Percentiles rank a stretch among this genome's conserved stretches.
phyloP scores from a whole-genome alignment of 768 basidiomycete species.

The Tricholoma terreum region DNA sequence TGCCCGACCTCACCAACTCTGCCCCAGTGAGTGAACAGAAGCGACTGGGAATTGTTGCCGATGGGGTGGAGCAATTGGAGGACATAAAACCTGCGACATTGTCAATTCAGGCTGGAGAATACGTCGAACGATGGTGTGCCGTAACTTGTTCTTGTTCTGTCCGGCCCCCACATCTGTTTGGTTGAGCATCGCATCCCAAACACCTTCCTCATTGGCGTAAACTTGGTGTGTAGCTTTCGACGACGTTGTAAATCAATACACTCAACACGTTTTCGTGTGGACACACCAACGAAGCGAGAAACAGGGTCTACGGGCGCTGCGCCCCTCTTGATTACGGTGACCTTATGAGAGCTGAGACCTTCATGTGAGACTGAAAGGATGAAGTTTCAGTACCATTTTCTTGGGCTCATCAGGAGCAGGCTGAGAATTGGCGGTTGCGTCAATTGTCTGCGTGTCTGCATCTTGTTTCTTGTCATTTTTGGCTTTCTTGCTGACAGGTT shows the following conservation, averaged over 20 bases:
- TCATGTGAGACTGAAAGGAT: background rate
- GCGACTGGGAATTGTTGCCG: slow-evolving; percentile 31
- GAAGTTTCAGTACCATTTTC: slow-evolving; percentile 40
- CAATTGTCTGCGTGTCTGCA: slow-evolving; percentile 25
- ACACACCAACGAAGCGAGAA: slow-evolving; percentile 46
- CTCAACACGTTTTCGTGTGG: background rate
- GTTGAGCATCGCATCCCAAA: slow-evolving; percentile 64
- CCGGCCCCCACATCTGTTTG: slow-evolving; percentile 51
- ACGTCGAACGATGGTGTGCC: background rate
- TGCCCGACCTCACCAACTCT: slow-evolving; percentile 57
- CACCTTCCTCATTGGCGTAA: slow-evolving; percentile 34
- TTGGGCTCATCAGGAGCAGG: slow-evolving; percentile 26
- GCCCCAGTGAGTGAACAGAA: slow-evolving; percentile 57
- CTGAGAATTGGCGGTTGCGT: slow-evolving; percentile 9
- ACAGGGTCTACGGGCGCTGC: slow-evolving; percentile 53
- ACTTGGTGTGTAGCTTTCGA: slow-evolving; percentile 50
- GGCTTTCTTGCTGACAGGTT: slow-evolving; percentile 30
- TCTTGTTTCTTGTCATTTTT: slow-evolving; percentile 25
- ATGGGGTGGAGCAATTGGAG: slow-evolving; percentile 54
- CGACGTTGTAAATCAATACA: background rate
- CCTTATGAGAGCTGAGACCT: slow-evolving; percentile 14
- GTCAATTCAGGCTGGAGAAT: background rate
- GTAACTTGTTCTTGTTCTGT: slow-evolving; percentile 56
- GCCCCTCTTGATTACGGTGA: slow-evolving; percentile 48
- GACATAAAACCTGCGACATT: slow-evolving; percentile 48